phyloP scores from a whole-genome alignment of 1,284 basidiomycete genomes.

The Salmacisia buchloeana region DNA sequence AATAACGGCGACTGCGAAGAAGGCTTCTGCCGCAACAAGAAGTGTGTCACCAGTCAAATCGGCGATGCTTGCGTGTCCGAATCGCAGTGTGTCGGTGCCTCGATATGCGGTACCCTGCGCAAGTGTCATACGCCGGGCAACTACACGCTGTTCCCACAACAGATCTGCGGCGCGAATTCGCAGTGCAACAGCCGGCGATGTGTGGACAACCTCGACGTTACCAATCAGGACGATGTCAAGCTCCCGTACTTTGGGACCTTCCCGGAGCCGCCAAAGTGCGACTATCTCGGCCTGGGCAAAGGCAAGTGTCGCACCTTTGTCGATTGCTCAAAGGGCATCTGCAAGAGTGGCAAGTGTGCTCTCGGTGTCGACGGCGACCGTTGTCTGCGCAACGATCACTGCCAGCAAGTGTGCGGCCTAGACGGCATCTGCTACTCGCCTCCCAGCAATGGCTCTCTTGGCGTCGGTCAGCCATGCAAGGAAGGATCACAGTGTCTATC shows the following conservation, averaged over 20 bases:
- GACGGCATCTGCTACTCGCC: not conserved
- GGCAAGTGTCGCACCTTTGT: constrained; percentile 15
- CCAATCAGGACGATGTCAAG: constrained; percentile 18
- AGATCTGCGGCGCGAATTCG: constrained; percentile 14
- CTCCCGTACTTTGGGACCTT: constrained; percentile 5
- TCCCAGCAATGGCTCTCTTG: not conserved
- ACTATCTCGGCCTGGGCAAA: constrained; percentile 17
- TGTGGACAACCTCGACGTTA: constrained; percentile 16
- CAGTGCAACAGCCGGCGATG: constrained; percentile 27
- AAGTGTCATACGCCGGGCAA: not conserved
- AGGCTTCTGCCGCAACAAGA: constrained; percentile 17
- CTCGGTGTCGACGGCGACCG: not conserved
- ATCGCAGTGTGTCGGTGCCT: constrained; percentile 14
- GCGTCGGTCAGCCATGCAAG: not conserved
- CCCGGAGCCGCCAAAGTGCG: constrained; percentile 22
- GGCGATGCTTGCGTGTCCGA: constrained; percentile 19
- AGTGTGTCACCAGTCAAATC: constrained; percentile 17
- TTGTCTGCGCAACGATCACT: not conserved
- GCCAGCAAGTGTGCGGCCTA: not conserved
- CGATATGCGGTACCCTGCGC: constrained; percentile 17
- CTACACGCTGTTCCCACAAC: constrained; percentile 19
- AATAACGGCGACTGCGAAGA: constrained; percentile 17
- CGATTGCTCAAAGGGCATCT: constrained; percentile 19
- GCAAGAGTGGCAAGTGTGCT: constrained; percentile 21
- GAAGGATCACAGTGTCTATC: not conserved